Percentiles rank a stretch among this genome's conserved stretches.
phyloP scores from a whole-genome alignment of 2,329 filamentous ascomycete species.

The Pseudocercospora cruenta region DNA sequence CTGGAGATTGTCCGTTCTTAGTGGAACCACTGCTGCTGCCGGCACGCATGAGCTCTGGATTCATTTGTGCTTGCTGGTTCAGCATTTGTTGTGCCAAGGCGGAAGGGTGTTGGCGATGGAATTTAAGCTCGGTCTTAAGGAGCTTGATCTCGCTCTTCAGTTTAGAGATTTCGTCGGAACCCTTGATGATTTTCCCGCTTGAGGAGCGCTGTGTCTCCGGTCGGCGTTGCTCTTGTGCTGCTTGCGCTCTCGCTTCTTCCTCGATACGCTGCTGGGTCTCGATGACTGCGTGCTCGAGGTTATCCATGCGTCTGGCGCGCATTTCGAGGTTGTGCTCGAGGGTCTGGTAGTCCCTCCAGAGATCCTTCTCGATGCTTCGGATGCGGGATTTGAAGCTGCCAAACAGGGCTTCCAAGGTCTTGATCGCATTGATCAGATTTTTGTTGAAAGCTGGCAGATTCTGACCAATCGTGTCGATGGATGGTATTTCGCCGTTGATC shows the following conservation, averaged over 20 bases:
- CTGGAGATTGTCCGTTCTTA: slow-evolving; percentile 32
- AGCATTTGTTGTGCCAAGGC: slow-evolving; percentile 40
- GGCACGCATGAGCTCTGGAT: slow-evolving; percentile 28
- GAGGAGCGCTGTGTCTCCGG: slow-evolving; percentile 39
- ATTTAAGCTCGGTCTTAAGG: slow-evolving; percentile 65
- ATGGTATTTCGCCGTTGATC: slow-evolving; percentile 84
- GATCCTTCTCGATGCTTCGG: slow-evolving; percentile 80
- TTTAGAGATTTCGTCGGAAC: slow-evolving; percentile 60
- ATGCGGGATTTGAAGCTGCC: slow-evolving; percentile 78
- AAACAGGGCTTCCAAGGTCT: slow-evolving; percentile 81
- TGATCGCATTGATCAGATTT: slow-evolving; percentile 84
- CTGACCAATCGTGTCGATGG: slow-evolving; percentile 80
- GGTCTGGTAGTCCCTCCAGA: slow-evolving; percentile 88
- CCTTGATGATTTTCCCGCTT: slow-evolving; percentile 45
- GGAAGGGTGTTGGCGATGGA: slow-evolving; percentile 56
- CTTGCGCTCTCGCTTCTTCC: slow-evolving; percentile 23
- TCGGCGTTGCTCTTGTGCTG: slow-evolving; percentile 23
- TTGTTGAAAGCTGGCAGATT: slow-evolving; percentile 87
- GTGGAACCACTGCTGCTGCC: slow-evolving; percentile 24
- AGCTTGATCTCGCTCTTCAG: slow-evolving; percentile 64
- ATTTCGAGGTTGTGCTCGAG: slow-evolving; percentile 80
- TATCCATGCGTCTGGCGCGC: slow-evolving; percentile 82
- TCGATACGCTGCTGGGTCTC: slow-evolving; percentile 53
- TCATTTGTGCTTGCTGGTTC: slow-evolving; percentile 33
- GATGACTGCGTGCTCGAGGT: slow-evolving; percentile 77